phyloP scores from a whole-genome alignment of 352 stramenopile genomes.

The Phytopythium mirpurense region DNA sequence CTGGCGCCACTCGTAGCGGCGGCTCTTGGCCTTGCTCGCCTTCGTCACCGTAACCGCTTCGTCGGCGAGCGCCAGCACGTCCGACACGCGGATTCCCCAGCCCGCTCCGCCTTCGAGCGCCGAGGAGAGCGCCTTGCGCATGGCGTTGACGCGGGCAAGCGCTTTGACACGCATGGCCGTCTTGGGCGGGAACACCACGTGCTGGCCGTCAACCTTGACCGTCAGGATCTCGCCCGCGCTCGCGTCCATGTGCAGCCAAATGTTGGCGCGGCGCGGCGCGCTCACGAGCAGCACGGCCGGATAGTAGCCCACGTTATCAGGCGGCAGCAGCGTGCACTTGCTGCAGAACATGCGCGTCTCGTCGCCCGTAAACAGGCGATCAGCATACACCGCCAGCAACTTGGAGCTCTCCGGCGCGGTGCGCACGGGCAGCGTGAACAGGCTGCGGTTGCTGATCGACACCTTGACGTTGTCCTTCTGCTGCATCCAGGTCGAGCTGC shows the following conservation, averaged over 20 bases:
- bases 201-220: slow-evolving; percentile 57
- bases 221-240: slow-evolving; percentile 43
- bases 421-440: slow-evolving; percentile 67
- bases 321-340: slow-evolving; percentile 74
- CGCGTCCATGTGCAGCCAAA: slow-evolving; percentile 61
- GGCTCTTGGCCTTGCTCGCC: slow-evolving; percentile 29
- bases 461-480: slow-evolving; percentile 58
- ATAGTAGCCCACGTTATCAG: slow-evolving; percentile 50
- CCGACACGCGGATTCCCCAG: slow-evolving; percentile 23
- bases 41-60: slow-evolving; percentile 41
- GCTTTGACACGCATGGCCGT: slow-evolving; percentile 35
- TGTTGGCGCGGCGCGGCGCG: slow-evolving; percentile 37
- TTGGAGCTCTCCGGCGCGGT: slow-evolving; percentile 15
- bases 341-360: slow-evolving; percentile 74
- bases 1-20: slow-evolving; percentile 42
- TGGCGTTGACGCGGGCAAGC: slow-evolving; percentile 36
- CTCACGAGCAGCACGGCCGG: slow-evolving; percentile 48
- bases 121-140: slow-evolving; percentile 50
- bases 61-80: slow-evolving; percentile 36
- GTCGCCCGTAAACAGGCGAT: slow-evolving; percentile 71
- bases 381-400: slow-evolving; percentile 58
- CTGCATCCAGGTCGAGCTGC: slow-evolving; percentile 47
- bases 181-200: slow-evolving; percentile 38
- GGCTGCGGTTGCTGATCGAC: slow-evolving; percentile 46
- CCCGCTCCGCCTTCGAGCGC: slow-evolving; percentile 32